A percentile compares a stretch with the other conserved stretches of the same genome.
Evolutionary conservation across 2,329 filamentous ascomycete genomes (phyloP).

Genomic region (Botrytis cinerea): DNA sequence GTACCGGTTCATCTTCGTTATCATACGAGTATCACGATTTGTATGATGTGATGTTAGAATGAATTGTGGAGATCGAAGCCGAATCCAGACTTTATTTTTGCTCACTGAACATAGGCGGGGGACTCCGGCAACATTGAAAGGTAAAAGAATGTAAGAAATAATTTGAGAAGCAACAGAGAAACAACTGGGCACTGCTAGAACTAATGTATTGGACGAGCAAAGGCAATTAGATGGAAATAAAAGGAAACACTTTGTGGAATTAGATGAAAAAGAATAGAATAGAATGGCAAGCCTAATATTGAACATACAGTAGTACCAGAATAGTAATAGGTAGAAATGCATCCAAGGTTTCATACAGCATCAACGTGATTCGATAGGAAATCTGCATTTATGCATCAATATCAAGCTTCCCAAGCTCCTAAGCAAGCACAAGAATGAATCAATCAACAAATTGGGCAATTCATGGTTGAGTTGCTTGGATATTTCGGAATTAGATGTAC

Average conservation of each 20-base stretch:
- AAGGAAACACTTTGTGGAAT: background rate
- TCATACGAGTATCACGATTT: conserved; percentile 27
- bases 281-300: background rate
- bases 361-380: background rate
- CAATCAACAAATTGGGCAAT: background rate
- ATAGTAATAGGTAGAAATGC: background rate
- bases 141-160: background rate
- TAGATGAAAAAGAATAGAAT: background rate
- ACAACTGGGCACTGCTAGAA: conserved; percentile 12
- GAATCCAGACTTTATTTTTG: conserved; percentile 16
- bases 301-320: background rate
- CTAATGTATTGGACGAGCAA: background rate
- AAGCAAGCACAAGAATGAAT: conserved; percentile 6
- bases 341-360: conserved; percentile 4
- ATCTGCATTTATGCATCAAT: conserved; percentile 1
- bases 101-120: conserved; percentile 18
- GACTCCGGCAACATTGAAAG: conserved; percentile 18
- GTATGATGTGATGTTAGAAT: conserved; percentile 25
- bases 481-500: conserved; percentile 13
- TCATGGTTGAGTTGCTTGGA: background rate
- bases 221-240: conserved; percentile 14
- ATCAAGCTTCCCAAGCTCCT: conserved; percentile 6
- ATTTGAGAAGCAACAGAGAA: conserved; percentile 6
- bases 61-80: conserved; percentile 22
- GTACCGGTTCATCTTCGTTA: conserved; percentile 26